These are phyloP conservation scores for Fusarium luffae DNA, from an alignment of 2,329 filamentous ascomycete species.

Conservation along the genomic window DNA sequence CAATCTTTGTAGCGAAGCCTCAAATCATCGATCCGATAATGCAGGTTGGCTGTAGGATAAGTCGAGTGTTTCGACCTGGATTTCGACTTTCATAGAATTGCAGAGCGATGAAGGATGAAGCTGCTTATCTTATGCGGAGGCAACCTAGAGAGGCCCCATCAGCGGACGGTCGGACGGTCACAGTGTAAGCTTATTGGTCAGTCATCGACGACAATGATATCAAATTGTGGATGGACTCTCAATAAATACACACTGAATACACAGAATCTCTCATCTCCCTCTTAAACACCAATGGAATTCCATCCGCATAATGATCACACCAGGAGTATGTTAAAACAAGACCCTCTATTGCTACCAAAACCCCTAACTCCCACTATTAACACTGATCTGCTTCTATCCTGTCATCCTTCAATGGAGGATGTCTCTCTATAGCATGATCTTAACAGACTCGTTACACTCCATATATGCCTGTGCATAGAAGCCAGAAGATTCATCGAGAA, in stretches of 20 bases:
- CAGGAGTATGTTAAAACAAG: neutral
- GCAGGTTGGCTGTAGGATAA: neutral
- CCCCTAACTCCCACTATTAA: constrained; percentile 1
- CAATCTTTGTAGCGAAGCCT: neutral
- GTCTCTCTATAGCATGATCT: constrained; percentile 20
- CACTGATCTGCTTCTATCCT: neutral
- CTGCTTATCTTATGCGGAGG: neutral
- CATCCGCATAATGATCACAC: neutral
- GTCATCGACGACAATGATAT: neutral
- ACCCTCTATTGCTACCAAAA: neutral
- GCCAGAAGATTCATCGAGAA: constrained; percentile 40
- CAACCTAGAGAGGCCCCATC: neutral
- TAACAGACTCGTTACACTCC: constrained; percentile 4
- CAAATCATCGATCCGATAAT: neutral
- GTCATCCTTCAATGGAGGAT: neutral
- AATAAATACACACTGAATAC: neutral
- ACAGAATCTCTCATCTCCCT: neutral
- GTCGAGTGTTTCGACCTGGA: neutral
- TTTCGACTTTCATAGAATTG: neutral
- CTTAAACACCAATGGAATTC: neutral
- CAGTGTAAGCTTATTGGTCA: constrained; percentile 35
- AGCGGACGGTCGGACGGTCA: constrained; percentile 13
- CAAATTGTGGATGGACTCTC: neutral
- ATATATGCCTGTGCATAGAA: neutral
- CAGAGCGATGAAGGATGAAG: neutral